Evolutionary conservation across 2,329 filamentous ascomycete genomes (phyloP), one percentile per base, ranked within the genome.

Genomic region (Sarocladium kiliense): DNA sequence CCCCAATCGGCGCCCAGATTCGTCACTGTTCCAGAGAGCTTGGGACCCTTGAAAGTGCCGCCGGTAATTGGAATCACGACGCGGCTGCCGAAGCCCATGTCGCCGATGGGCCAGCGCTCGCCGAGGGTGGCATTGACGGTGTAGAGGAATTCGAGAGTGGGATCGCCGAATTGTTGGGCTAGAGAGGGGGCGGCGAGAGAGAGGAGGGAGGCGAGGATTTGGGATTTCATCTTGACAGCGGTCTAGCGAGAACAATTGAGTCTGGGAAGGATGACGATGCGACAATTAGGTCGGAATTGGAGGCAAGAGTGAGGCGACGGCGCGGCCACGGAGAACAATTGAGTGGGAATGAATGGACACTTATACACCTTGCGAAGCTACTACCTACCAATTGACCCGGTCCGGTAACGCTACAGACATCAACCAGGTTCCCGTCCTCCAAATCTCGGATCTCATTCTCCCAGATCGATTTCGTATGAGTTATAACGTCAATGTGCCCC

Each of bases 1-100:
- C 70, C 70, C 66, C 65, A 71, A 61, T 74, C 71, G 6, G 69
- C 64, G 14, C 71, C 71, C 12, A 66, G 60, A 18, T 66, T 63
- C 19, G 37, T 58, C 34, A 71, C 59, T 0, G 61, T 68, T 36
- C 67, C 69, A 42, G 58, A 55, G 10, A 74, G 58, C 21, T 64
- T 64, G 2, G 71, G 71, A 0, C 71, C 71, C 1, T 64, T 58
- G 21, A 74, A 73, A 0, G 59, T 62, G 14, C 71, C 71, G 3
- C 71, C 71, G 0, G 59, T 61, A 57, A 74, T 69, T 1, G 70
- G 65, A 34, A 69, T 64, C 3, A 61, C 64, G 37, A 41, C 26
- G 39, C 36, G 36, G 25, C 4, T 27, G 39, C 39, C 36, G 53
- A 54, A 45, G 16, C 37, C 37, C 26, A 45, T 45, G 19, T 54